These are phyloP conservation scores for Chimonanthus salicifolius DNA, from an alignment of 164 flowering plant genomes.

Conservation along the genomic window DNA sequence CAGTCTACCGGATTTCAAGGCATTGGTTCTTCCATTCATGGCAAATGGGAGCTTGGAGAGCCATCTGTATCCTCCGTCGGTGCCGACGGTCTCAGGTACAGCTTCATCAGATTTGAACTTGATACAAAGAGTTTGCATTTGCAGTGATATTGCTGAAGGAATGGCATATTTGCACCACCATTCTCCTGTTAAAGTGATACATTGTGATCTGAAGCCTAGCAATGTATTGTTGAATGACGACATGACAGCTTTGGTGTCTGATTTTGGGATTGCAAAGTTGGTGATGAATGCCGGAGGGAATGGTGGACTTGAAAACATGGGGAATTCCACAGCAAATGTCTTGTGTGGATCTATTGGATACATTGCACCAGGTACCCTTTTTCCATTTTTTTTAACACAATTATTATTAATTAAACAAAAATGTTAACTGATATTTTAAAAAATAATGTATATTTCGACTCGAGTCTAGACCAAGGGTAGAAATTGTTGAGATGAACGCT, in stretches of 20 bases:
- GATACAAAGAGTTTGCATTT: slow-evolving; percentile 20
- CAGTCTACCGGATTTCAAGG: slow-evolving; percentile 25
- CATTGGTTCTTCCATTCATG: slow-evolving; percentile 33
- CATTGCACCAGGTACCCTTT: slow-evolving; percentile 30
- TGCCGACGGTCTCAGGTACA: slow-evolving; percentile 31
- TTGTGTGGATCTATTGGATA: slow-evolving; percentile 26
- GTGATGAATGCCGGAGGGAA: slow-evolving; percentile 19
- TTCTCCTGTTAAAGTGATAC: slow-evolving; percentile 28
- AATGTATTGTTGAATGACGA: slow-evolving; percentile 27
- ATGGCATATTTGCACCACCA: slow-evolving; percentile 36
- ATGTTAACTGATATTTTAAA: no score
- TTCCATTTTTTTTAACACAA: slow-evolving; percentile 29
- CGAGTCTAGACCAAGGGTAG: no score
- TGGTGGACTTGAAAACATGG: not conserved
- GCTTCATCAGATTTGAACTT: slow-evolving; percentile 19
- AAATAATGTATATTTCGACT: no score
- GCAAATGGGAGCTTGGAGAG: slow-evolving; percentile 30
- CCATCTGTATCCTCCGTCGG: slow-evolving; percentile 16
- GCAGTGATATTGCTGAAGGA: slow-evolving; percentile 29
- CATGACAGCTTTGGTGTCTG: slow-evolving; percentile 32
- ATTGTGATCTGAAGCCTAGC: slow-evolving; percentile 35
- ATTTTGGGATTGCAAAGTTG: slow-evolving; percentile 30
- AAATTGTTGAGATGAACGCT: no score
- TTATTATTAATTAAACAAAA: no score
- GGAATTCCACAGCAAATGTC: slow-evolving; percentile 25